Base-by-base conservation (phyloP, 495 filamentous ascomycete species). In the Emericellopsis terricola region DNA sequence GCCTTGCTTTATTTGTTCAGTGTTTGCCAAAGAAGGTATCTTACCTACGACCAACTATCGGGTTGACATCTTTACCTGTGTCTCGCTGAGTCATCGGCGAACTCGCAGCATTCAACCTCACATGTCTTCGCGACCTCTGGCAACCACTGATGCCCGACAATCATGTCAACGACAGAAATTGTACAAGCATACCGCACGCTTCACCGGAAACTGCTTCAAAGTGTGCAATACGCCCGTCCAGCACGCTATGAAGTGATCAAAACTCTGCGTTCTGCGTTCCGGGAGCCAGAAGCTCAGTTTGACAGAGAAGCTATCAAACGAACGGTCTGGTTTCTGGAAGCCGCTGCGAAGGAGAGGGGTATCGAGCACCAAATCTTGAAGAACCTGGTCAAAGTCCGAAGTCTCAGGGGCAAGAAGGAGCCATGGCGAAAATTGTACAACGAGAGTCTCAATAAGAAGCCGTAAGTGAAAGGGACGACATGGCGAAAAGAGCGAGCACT, bases 281-380 rank as follows among this genome's bases (percentile, higher is more conserved):
- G 83, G 26, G 64, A 64, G 19, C 54, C 58, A 27, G 40, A 51
- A 4, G 52, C 56, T 31, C 55, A 65, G 8, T 81, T 78, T 41
- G 59, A 82, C 42, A 44, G 54, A 27, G 50, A 60, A 17, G 69
- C 63, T 37, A 71, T 93, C 23, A 50, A 57, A 33, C 79, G 81
- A 34, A 97, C 89, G 0, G 38, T 91, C 13, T 60, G 64, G 37
- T 94, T 97, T 46, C 60, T 96, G 4, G 57, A 71, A 23, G 64
- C 67, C 18, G 89, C 89, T 5, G 62, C 76, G 7, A 51, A 59
- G 29, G 50, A 64, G 38, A 64, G 54, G 16, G 83, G 84, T 0
- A 38, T 87, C 14, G 89, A 96, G 59, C 83, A 94, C 48, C 62
- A 55, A 36, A 74, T 97, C 32, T 34, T 94, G 33, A 81, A 73